Evolutionary conservation across 148 eudicot species (phyloP).

Genomic region (Talinum fruticosum): DNA sequence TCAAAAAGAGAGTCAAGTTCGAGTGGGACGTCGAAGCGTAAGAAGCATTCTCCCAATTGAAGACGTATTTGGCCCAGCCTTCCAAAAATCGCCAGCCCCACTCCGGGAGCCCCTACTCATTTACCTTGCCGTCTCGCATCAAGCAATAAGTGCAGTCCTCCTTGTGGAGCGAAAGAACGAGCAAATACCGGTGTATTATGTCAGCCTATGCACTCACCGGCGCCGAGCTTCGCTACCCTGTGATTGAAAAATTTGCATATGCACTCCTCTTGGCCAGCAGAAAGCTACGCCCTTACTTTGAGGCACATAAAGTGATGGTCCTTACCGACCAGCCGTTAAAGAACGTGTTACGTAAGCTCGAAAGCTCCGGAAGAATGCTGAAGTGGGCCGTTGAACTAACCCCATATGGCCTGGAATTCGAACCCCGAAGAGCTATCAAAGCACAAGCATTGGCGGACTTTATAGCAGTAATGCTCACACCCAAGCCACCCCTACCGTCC

Average conservation of each 20-base stretch:
- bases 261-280: neutral
- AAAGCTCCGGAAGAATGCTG: neutral
- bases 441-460: neutral
- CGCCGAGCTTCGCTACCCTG: neutral
- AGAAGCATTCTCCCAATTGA: neutral
- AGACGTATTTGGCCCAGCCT: neutral
- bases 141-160: neutral
- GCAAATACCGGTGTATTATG: neutral
- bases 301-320: neutral
- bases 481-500: too few species aligned
- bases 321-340: neutral
- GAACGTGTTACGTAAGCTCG: neutral
- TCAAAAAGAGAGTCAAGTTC: too few species aligned
- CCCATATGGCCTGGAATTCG: neutral
- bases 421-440: neutral
- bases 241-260: too few species aligned
- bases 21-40: too few species aligned
- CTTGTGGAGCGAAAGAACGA: neutral
- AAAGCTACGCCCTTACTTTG: neutral
- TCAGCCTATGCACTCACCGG: neutral
- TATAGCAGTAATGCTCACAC: neutral
- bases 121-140: neutral
- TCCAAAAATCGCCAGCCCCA: neutral
- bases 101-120: neutral
- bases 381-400: neutral